A percentile compares a stretch with the other conserved stretches of the same genome.
Evolutionary conservation across 2,329 filamentous ascomycete species (phyloP).

Genomic region (Chaetomiaceae sp.): DNA sequence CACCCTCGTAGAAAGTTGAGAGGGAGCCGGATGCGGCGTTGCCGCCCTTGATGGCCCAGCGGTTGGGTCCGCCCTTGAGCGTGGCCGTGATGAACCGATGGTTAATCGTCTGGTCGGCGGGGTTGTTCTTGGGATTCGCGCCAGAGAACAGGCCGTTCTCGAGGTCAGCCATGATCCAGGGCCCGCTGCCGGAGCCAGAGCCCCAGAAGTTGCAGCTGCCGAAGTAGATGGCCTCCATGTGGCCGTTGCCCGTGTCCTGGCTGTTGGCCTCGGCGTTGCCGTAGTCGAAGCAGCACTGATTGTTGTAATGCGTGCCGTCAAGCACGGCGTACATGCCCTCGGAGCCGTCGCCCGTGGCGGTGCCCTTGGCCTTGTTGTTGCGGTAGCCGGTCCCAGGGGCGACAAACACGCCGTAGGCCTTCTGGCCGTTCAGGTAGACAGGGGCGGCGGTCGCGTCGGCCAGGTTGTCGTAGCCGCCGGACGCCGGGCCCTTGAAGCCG

Average conservation of each 20-base stretch:
- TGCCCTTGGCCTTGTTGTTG: slow-evolving; percentile 50
- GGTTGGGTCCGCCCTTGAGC: slow-evolving; percentile 52
- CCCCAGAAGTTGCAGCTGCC: slow-evolving; percentile 54
- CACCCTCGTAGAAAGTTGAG: slow-evolving; percentile 56
- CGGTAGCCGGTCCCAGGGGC: slow-evolving; percentile 60
- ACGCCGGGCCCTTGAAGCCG: slow-evolving; percentile 46
- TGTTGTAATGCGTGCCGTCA: slow-evolving; percentile 57
- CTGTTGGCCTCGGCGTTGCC: slow-evolving; percentile 53
- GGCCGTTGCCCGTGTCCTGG: slow-evolving; percentile 54
- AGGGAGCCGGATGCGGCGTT: slow-evolving; percentile 51
- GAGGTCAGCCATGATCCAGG: slow-evolving; percentile 66
- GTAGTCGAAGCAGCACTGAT: slow-evolving; percentile 39
- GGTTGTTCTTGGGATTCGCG: slow-evolving; percentile 40
- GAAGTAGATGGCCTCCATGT: slow-evolving; percentile 68
- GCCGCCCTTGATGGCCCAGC: slow-evolving; percentile 57
- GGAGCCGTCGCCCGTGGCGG: slow-evolving; percentile 49
- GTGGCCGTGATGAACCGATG: slow-evolving; percentile 53
- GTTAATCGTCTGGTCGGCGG: slow-evolving; percentile 47
- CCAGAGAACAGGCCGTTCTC: slow-evolving; percentile 65
- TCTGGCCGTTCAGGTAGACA: slow-evolving; percentile 55
- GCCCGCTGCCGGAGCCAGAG: slow-evolving; percentile 52
- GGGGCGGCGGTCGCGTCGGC: slow-evolving; percentile 57
- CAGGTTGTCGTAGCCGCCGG: slow-evolving; percentile 55
- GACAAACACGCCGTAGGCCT: slow-evolving; percentile 61
- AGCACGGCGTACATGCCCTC: slow-evolving; percentile 59